Base-by-base conservation (phyloP, 495 filamentous ascomycete genomes). In the Aspergillus indologenus region DNA sequence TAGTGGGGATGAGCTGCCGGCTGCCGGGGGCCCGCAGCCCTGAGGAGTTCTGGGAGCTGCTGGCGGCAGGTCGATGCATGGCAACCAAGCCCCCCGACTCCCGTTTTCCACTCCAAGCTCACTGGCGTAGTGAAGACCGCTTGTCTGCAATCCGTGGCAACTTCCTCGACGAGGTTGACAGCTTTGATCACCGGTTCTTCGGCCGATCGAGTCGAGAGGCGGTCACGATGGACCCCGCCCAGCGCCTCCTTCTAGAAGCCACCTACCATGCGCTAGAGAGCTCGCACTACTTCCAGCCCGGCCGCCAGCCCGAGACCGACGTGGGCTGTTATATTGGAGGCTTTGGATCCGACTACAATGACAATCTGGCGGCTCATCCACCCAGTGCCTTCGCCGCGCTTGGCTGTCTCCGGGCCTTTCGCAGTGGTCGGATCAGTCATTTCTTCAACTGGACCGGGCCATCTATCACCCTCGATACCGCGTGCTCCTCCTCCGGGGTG, bases 171-270 rank as follows among this genome's bases (percentile, higher is more conserved):
- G 70, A 76, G 26, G 44, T 46, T 14, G 78, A 80, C 47, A 57
- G 61, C 0, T 82, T 81, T 40, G 83, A 85, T 52, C 74, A 80
- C 48, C 53, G 63, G 12, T 84, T 85, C 68, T 86, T 83, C 71
- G 73, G 70, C 54, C 71, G 64, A 26, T 74, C 63, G 24, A 58
- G 72, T 0, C 69, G 77, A 1, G 83, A 86, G 61, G 69, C 72
- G 0, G 56, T 59, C 0, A 66, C 69, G 3, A 79, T 75, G 63
- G 83, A 83, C 52, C 83, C 81, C 1, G 78, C 81, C 56, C 79
- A 80, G 42, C 68, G 82, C 0, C 67, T 78, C 0, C 26, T 79
- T 0, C 73, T 85, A 5, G 69, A 83, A 42, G 57, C 67, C 0
- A 68, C 75, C 0, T 83, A 84, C 48, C 70, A 85, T 47, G 73